Base-by-base conservation (phyloP, 2,329 filamentous ascomycete genomes). In the Verticillium dahliae region DNA sequence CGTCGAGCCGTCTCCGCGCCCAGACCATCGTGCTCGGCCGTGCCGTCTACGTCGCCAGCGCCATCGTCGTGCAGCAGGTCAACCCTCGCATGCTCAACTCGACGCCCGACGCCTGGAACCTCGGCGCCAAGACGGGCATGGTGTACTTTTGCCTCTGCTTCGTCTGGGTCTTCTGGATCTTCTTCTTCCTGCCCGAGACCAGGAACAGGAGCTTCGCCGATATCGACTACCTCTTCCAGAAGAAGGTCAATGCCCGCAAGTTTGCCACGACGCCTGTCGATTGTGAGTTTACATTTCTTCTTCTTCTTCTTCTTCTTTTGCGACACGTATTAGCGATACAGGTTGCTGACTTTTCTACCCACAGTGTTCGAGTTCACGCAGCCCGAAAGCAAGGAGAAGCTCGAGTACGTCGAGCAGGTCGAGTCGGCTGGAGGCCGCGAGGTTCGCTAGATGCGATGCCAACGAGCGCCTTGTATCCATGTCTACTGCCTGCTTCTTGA, bases 181-280 rank as follows among this genome's bases (percentile, higher is more conserved):
- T 86, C 71, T 93, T 92, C 80, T 84, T 90, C 13, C 79, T 94
- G 0, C 92, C 92, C 0, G 92, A 97, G 72, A 91, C 92, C 0
- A 79, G 79, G 3, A 92, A 90, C 10, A 86, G 92, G 52, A 90
- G 90, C 0, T 62, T 62, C 3, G 67, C 64, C 2, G 62, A 68
- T 55, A 63, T 69, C 37, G 68, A 69, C 37, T 31, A 67, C 5
- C 35, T 70, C 62, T 70, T 68, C 63, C 66, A 67, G 60, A 61
- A 60, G 35, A 58, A 61, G 22, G 59, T 61, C 39, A 62, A 57
- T 10, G 61, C 61, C 33, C 37, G 64, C 4, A 58, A 64, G 39
- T 63, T 63, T 57, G 38, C 60, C 0, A 65, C 67, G 1, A 62
- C 69, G 31, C 67, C 69, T 9, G 38, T 72, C 38, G 71, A 73